A percentile compares a stretch with the other conserved stretches of the same genome.
phyloP scores from a whole-genome alignment of 2,329 filamentous ascomycete genomes.

The Aspergillus sp. region DNA sequence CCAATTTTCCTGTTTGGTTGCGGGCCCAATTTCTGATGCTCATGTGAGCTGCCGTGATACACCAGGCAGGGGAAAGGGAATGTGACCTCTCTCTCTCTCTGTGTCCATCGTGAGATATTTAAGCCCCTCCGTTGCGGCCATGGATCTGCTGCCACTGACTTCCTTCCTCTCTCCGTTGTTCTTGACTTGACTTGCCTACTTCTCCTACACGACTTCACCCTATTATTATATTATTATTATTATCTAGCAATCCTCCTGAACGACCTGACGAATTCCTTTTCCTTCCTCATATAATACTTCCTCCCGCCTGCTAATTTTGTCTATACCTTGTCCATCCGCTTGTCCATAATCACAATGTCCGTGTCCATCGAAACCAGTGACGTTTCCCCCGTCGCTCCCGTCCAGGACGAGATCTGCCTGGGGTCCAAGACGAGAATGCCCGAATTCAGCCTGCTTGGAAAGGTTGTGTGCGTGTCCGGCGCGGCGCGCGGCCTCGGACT shows the following conservation, averaged over 20 bases:
- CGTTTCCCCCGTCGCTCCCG: no score
- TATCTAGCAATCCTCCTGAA: no score
- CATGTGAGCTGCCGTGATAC: not conserved
- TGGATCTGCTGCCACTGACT: no score
- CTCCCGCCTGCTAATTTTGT: not conserved
- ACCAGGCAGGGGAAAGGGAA: not conserved
- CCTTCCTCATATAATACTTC: not conserved
- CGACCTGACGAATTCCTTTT: no score
- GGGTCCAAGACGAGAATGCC: slow-evolving; percentile 42
- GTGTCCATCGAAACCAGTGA: not conserved
- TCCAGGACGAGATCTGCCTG: slow-evolving; percentile 5
- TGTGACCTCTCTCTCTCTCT: no score
- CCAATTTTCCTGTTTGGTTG: no score
- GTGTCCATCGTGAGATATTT: not conserved
- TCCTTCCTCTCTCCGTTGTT: not conserved
- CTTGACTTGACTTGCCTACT: not conserved
- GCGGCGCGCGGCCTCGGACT: slow-evolving; percentile 65
- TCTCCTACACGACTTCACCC: not conserved
- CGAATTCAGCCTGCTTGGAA: slow-evolving; percentile 67
- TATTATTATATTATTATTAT: not conserved
- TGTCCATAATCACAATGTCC: not conserved
- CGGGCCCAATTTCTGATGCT: not conserved
- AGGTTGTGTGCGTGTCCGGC: slow-evolving; percentile 61
- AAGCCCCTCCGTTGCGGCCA: not conserved
- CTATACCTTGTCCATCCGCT: no score